Conservation (phyloP, 371 early-diverging fungal genomes). For the Apophysomyces elegans region DNA sequence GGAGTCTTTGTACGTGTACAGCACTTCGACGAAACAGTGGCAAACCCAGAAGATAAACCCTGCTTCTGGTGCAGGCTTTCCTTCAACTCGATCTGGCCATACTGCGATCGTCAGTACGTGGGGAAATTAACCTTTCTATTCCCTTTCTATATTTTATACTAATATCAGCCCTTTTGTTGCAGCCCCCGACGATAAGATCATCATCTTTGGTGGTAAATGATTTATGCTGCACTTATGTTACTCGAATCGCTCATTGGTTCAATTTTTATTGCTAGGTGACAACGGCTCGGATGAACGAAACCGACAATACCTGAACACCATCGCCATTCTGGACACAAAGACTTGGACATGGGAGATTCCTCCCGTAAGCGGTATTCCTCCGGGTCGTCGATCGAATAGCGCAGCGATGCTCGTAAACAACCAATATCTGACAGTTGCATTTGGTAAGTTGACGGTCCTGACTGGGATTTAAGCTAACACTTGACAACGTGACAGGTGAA, state of each 20-base stretch:
- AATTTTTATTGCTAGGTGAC: constrained; percentile 30
- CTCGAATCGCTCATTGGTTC: neutral
- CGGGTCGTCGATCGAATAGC: constrained; percentile 46
- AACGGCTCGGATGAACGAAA: constrained; percentile 24
- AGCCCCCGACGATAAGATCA: constrained; percentile 42
- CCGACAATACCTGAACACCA: constrained; percentile 31
- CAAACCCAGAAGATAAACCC: neutral
- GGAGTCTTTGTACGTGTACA: constrained; percentile 29
- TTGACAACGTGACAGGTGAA: constrained; percentile 22
- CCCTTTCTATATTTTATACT: neutral
- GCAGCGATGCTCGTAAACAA: constrained; percentile 39
- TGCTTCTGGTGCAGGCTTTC: constrained; percentile 10
- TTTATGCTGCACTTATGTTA: neutral
- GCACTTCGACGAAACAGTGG: constrained; percentile 34
- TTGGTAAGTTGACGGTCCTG: constrained; percentile 33
- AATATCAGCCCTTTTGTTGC: constrained; percentile 1
- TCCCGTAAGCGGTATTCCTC: constrained; percentile 37
- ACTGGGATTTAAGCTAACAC: neutral
- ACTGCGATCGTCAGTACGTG: constrained; percentile 49
- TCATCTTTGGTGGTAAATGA: constrained; percentile 50
- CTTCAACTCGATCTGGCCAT: constrained; percentile 35
- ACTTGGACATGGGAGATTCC: constrained; percentile 49
- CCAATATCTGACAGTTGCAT: constrained; percentile 40
- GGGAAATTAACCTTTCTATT: neutral
- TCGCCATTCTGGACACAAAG: constrained; percentile 45